Conservation (phyloP, 306 rosid genomes). For the Castanea crenata region DNA sequence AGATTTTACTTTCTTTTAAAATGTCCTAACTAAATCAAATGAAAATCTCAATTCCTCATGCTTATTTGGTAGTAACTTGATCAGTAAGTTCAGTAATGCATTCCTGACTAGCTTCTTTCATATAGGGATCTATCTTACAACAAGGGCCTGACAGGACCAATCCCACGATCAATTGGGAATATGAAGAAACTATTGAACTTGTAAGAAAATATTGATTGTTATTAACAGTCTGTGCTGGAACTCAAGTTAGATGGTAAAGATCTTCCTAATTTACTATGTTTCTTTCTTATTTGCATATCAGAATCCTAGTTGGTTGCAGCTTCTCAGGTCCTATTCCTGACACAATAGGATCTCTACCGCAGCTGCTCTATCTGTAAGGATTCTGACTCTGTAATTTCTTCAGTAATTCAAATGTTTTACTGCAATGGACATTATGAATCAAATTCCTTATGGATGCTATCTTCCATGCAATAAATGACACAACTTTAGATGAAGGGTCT, state of each 20-base stretch:
- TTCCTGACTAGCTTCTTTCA: conserved; percentile 6
- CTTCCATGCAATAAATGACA: no score
- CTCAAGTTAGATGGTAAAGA: neutral
- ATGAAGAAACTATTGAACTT: conserved; percentile 23
- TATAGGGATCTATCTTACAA: conserved; percentile 55
- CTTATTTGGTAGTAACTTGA: no score
- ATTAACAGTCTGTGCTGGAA: neutral
- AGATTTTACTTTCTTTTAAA: neutral
- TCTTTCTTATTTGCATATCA: conserved; percentile 21
- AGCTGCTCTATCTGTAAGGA: conserved; percentile 46
- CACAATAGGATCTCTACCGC: conserved; percentile 43
- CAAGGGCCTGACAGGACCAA: conserved; percentile 39
- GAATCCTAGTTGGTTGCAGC: conserved; percentile 59
- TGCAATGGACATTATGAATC: no score
- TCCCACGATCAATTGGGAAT: conserved; percentile 36
- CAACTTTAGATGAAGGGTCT: no score
- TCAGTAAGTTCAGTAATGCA: no score
- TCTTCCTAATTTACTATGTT: conserved; percentile 14
- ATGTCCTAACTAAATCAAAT: neutral
- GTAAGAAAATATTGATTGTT: conserved; percentile 31
- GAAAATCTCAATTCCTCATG: neutral
- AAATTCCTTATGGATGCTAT: no score
- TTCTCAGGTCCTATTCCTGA: conserved; percentile 61
- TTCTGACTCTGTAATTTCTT: neutral
- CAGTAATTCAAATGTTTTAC: no score